Evolutionary conservation across 345 rosid genomes (phyloP).

Genomic region (Reutealis trisperma): DNA sequence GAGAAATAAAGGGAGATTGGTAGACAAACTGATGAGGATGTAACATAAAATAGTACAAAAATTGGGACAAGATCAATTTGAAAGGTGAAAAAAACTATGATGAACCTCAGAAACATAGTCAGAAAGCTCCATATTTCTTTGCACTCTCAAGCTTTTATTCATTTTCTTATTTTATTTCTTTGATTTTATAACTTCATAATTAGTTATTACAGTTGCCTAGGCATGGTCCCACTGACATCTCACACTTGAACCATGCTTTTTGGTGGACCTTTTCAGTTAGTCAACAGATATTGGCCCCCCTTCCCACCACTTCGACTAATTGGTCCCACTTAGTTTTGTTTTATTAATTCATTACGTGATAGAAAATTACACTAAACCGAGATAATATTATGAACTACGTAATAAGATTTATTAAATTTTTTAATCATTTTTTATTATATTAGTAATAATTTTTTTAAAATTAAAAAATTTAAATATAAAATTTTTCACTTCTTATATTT

Average conservation of each 20-base stretch:
- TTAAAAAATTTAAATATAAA: too few species aligned
- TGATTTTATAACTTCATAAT: not conserved
- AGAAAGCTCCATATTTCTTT: slow-evolving; percentile 20
- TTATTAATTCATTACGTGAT: too few species aligned
- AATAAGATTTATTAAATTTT: too few species aligned
- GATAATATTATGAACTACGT: too few species aligned
- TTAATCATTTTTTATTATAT: too few species aligned
- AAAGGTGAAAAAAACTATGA: slow-evolving; percentile 1
- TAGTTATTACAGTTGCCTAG: slow-evolving; percentile 12
- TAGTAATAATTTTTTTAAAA: too few species aligned
- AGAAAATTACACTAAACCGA: too few species aligned
- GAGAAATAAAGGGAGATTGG: not conserved
- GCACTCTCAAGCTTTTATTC: not conserved
- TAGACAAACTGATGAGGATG: slow-evolving; percentile 24
- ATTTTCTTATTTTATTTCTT: not conserved
- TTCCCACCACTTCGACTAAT: slow-evolving; percentile 13
- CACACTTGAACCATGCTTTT: not conserved
- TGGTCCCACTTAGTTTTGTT: not conserved
- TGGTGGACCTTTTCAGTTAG: not conserved
- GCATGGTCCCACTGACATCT: slow-evolving; percentile 18
- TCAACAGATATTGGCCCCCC: not conserved
- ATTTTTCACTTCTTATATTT: too few species aligned
- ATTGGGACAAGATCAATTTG: slow-evolving; percentile 27
- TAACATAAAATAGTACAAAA: slow-evolving; percentile 23
- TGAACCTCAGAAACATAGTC: slow-evolving; percentile 25